Conservation (phyloP, 352 stramenopile genomes). For the Phytophthora sojae region DNA sequence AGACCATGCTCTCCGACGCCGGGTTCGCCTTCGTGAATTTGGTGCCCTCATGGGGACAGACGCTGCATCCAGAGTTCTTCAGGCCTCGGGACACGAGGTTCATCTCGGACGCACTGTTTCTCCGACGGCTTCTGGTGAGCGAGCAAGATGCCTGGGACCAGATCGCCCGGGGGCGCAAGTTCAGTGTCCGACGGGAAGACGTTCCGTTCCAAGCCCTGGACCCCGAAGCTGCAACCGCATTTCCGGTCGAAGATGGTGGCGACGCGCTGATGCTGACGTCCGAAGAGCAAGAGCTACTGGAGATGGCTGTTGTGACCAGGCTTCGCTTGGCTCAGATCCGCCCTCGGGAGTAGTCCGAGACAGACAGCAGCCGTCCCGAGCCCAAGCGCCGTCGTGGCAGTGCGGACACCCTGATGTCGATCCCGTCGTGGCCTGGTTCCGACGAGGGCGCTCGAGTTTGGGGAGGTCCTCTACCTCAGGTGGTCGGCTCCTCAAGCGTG, state of each 20-base stretch:
- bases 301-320: too few species aligned
- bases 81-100: not conserved
- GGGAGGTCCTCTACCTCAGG: not conserved
- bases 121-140: not conserved
- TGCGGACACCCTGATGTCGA: not conserved
- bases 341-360: slow-evolving; percentile 4
- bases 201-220: not conserved
- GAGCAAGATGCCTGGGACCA: not conserved
- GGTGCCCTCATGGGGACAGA: not conserved
- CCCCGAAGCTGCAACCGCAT: not conserved
- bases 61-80: not conserved
- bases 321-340: not conserved
- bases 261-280: too few species aligned
- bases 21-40: slow-evolving; percentile 7
- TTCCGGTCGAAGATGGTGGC: too few species aligned
- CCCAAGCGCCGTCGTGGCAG: not conserved
- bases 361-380: not conserved
- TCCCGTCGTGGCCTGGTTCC: not conserved
- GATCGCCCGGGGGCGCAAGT: not conserved
- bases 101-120: too few species aligned
- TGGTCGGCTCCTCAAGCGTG: too few species aligned
- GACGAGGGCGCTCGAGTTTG: slow-evolving; percentile 5
- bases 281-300: too few species aligned
- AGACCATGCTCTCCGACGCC: not conserved
- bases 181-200: slow-evolving; percentile 1